Evolutionary conservation across 164 flowering plant genomes (phyloP), one percentile per base, ranked within the genome.

Genomic region (Stephania yunnanensis): DNA sequence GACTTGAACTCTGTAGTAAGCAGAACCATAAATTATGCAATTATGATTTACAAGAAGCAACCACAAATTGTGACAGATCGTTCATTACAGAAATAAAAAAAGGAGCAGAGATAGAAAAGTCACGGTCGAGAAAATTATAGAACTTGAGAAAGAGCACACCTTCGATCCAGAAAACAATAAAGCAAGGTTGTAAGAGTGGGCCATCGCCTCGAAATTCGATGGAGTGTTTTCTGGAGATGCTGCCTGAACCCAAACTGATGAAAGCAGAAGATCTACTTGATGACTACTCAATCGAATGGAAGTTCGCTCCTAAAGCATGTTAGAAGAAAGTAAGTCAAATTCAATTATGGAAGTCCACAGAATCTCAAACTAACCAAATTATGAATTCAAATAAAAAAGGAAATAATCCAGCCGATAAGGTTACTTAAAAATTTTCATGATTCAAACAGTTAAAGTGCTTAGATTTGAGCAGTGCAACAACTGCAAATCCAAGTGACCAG

Each of bases 231-330:
- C 93, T 17, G 87, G 65, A 73, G 84, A 84, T 74, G 87, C 84
- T 81, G 97, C 94, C 85, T 94, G 98, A 79, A 84, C 88, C 97
- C 96, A 91, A 69, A 92, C 84, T 65, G 93, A 91, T 72, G 97
- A 91, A 78, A 92, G 97, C 79, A 92, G 79, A 75, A 92, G 90
- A 75, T 87, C 88, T 71, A 92, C 86, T 87, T 94, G 98, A 78
- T 89, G 91, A 77, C 96, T 87, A 80, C 89, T 94, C 83, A 94
- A 76, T 61, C 96, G 84, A 63, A 91, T 87, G 63, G 93, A 87
- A 76, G 80, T 81, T 58, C 72, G 75, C 79, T 84, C 89, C 92
- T 87, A 83, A 68, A 75, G 66, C 73, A 65, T 64, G 50, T 71
- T 25, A 9, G 75, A 19, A 64, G 13, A 52, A 80, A 78, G 42